Conservation (phyloP, 2,329 filamentous ascomycete genomes). For the Ascocoryne sarcoides region DNA sequence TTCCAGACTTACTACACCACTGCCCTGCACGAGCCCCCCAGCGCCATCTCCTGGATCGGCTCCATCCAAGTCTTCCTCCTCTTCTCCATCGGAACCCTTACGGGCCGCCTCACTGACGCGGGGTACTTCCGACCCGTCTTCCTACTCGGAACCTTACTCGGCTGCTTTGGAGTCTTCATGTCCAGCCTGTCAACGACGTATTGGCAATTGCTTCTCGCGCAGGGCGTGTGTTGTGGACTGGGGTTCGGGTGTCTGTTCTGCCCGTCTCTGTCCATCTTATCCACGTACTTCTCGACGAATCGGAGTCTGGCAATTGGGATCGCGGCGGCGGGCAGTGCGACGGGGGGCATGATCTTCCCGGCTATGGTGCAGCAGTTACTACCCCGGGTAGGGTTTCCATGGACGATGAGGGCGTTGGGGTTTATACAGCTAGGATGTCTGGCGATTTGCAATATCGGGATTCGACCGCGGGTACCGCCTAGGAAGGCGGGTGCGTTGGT, state of each 20-base stretch:
- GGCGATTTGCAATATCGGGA: slow-evolving; percentile 30
- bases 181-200: slow-evolving; percentile 33
- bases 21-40: slow-evolving; percentile 26
- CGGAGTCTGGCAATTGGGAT: slow-evolving; percentile 32
- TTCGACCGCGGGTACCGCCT: slow-evolving; percentile 33
- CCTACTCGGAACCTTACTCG: slow-evolving; percentile 23
- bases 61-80: slow-evolving; percentile 35
- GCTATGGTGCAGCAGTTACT: slow-evolving; percentile 35
- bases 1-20: slow-evolving; percentile 37
- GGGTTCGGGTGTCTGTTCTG: slow-evolving; percentile 35
- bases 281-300: slow-evolving; percentile 34
- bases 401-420: slow-evolving; percentile 38
- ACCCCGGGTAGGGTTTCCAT: slow-evolving; percentile 35
- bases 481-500: slow-evolving; percentile 35
- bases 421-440: slow-evolving; percentile 35
- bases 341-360: slow-evolving; percentile 37
- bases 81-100: slow-evolving; percentile 34
- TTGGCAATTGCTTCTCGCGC: slow-evolving; percentile 36
- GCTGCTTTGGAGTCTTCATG: slow-evolving; percentile 33
- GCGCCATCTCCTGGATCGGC: slow-evolving; percentile 38
- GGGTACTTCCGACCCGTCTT: slow-evolving; percentile 31
- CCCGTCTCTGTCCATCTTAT: slow-evolving; percentile 31
- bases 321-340: slow-evolving; percentile 31
- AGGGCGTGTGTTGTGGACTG: slow-evolving; percentile 35
- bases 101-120: slow-evolving; percentile 32